Conservation (phyloP, 305 asterid species). For the Solanum aculeatissimum region DNA sequence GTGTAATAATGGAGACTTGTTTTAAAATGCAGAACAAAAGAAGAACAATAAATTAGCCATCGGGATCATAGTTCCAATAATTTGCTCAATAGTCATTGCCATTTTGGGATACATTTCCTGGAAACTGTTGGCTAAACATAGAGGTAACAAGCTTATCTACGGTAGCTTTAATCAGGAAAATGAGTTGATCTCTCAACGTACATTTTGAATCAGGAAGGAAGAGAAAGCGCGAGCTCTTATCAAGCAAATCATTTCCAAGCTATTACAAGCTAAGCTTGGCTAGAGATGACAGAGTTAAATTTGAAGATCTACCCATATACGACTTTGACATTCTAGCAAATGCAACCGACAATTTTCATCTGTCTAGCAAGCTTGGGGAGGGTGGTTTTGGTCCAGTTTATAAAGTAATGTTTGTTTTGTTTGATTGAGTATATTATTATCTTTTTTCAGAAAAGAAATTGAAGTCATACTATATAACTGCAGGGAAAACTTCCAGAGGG, state of each 20-base stretch:
- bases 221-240: background rate
- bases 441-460: constrained; percentile 21
- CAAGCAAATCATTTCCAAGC: background rate
- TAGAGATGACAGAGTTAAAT: constrained; percentile 19
- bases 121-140: constrained; percentile 26
- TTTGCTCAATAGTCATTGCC: constrained; percentile 12
- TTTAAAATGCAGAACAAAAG: constrained; percentile 12
- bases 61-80: constrained; percentile 19
- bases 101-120: constrained; percentile 18
- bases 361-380: constrained; percentile 41
- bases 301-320: constrained; percentile 43
- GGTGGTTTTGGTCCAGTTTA: constrained; percentile 71
- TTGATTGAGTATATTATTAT: background rate
- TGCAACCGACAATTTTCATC: constrained; percentile 37
- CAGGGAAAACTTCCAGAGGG: constrained; percentile 5
- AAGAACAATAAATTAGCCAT: constrained; percentile 18
- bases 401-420: constrained; percentile 20
- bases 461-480: background rate
- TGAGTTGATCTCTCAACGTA: background rate
- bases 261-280: background rate
- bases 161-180: background rate
- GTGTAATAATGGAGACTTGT: background rate
- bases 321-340: constrained; percentile 22
- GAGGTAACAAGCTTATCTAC: background rate
- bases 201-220: constrained; percentile 8